Evolutionary conservation across 306 rosid species (phyloP).

Genomic region (Ziziphus jujuba): DNA sequence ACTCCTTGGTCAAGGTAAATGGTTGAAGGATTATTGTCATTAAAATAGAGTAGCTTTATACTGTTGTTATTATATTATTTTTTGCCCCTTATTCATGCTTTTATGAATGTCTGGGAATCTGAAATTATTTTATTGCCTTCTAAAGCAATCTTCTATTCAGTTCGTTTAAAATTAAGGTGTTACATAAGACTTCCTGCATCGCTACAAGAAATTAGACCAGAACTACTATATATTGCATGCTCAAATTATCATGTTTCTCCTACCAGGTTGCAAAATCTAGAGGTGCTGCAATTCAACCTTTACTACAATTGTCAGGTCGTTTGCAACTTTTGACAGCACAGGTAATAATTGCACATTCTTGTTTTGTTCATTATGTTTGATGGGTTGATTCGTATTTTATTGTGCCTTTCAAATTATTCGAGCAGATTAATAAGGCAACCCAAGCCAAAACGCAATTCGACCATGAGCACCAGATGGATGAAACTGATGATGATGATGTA

Average conservation of each 20-base stretch:
- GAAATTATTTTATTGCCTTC: background rate
- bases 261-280: slow-evolving; percentile 62
- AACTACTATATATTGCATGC: background rate
- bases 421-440: slow-evolving; percentile 72
- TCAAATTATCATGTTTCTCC: slow-evolving; percentile 7
- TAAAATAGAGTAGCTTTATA: background rate
- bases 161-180: background rate
- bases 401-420: slow-evolving; percentile 13
- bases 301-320: slow-evolving; percentile 81
- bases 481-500: slow-evolving; percentile 45
- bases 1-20: slow-evolving; percentile 67
- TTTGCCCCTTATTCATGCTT: background rate
- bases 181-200: background rate
- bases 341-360: slow-evolving; percentile 41
- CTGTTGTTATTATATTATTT: background rate
- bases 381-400: slow-evolving; percentile 22
- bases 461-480: slow-evolving; percentile 37
- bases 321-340: slow-evolving; percentile 79
- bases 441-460: slow-evolving; percentile 33
- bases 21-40: background rate
- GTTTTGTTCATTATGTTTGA: background rate
- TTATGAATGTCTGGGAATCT: background rate
- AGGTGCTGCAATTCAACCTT: slow-evolving; percentile 58
- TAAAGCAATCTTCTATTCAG: background rate
- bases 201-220: background rate